Base-by-base conservation (phyloP, 2,329 filamentous ascomycete genomes). In the Colletotrichum salicis region DNA sequence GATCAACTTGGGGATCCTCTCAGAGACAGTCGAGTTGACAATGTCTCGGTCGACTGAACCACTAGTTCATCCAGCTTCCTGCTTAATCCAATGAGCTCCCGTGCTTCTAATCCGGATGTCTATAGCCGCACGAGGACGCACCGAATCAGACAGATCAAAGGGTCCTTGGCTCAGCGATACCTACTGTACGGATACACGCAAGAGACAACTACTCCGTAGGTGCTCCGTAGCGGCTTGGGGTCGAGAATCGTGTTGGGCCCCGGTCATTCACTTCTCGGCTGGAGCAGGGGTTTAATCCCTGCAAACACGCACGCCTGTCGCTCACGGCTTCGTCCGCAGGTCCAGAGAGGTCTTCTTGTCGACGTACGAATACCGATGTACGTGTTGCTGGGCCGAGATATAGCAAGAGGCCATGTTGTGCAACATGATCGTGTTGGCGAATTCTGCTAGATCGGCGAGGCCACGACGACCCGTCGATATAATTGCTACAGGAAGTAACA, bases 241-340 rank as follows among this genome's bases (percentile, higher is more conserved):
- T 59, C 33, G 41, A 56, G 27, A 48, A 19, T 58, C 19, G 31
- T 6, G 15, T 41, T 41, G 37, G 57, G 57, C 41, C 57, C 31
- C 24, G 59, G 35, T 51, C 64, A 29, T 62, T 24, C 52, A 29
- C 22, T n/a, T 64, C 59, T 71, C 60, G 55, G 65, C 69, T 59
- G 69, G 64, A 68, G 67, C 65, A 69, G 31, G 65, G 59, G 52
- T 51, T 27, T 29, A 52, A 68, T 27, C 64, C 54, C 64, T 71
- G 58, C 69, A 37, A 27, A 29, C 27, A 7, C 10, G 10, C 7
- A 24, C 56, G 37, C 22, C 57, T 52, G 31, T 48, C 64, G 13
- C 45, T 33, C 13, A 41, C 45, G 15, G 24, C 7, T 33, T 52
- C n/a, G 29, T 33, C 37, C 48, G 41, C n/a, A 56, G 31, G 29